These are phyloP conservation scores for Epichloe elymi DNA, from an alignment of 2,329 filamentous ascomycete genomes.

Conservation along the genomic window DNA sequence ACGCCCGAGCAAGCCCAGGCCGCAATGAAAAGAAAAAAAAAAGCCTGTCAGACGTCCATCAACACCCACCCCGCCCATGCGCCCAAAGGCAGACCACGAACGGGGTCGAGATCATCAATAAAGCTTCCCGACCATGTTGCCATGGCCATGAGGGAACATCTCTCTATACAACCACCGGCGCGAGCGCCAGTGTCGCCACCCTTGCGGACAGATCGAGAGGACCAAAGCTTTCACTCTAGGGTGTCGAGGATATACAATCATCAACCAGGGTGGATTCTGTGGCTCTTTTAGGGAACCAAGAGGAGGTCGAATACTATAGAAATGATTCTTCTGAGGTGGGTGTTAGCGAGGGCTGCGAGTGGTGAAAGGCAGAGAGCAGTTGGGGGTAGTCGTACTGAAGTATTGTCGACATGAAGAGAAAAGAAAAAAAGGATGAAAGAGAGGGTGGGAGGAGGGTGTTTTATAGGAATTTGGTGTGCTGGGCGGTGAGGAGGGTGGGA, in stretches of 20 bases:
- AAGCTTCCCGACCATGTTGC: slow-evolving; percentile 7
- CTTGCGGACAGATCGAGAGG: slow-evolving; percentile 49
- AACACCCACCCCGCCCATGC: slow-evolving; percentile 63
- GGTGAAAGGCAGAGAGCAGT: slow-evolving; percentile 8
- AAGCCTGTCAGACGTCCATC: slow-evolving; percentile 84
- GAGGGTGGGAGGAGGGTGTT: slow-evolving; percentile 16
- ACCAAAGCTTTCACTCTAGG: slow-evolving; percentile 69
- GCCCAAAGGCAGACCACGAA: slow-evolving; percentile 62
- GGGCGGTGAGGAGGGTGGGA: slow-evolving; percentile 2
- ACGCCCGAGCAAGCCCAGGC: slow-evolving; percentile 30
- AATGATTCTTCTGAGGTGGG: slow-evolving; percentile 63
- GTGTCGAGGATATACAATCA: slow-evolving; percentile 75
- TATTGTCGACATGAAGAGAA: slow-evolving; percentile 50
- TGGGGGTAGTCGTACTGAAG: slow-evolving; percentile 35
- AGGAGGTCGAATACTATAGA: slow-evolving; percentile 93
- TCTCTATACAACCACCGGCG: slow-evolving; percentile 54
- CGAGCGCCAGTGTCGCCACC: slow-evolving; percentile 35
- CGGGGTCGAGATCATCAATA: slow-evolving; percentile 84
- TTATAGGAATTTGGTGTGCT: slow-evolving; percentile 24
- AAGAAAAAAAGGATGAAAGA: slow-evolving; percentile 28
- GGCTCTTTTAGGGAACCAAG: slow-evolving; percentile 87
- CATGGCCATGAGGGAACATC: slow-evolving; percentile 28
- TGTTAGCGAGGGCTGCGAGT: slow-evolving; percentile 10
- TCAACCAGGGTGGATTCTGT: slow-evolving; percentile 94
- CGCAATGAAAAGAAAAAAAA: slow-evolving; percentile 43